Conservation (phyloP, 2,329 filamentous ascomycete species). For the Calonectria ilicicola region DNA sequence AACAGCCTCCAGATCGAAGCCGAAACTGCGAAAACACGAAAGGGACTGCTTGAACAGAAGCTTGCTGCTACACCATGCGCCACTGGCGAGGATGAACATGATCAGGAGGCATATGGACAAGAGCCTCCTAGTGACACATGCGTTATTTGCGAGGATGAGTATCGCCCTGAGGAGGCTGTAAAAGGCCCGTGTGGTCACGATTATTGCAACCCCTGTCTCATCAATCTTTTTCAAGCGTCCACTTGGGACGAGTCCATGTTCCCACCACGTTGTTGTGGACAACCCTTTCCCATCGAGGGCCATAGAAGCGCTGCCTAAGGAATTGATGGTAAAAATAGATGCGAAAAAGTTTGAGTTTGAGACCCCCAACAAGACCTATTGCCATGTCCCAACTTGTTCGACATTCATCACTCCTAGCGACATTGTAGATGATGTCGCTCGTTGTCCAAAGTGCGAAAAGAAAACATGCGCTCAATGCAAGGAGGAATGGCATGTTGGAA, state of each 20-base stretch:
- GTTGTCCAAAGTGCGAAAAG: conserved; percentile 55
- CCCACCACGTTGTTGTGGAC: conserved; percentile 65
- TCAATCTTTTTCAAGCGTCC: conserved; percentile 54
- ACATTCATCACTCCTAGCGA: conserved; percentile 56
- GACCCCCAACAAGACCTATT: conserved; percentile 63
- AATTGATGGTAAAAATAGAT: conserved; percentile 52
- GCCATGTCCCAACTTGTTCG: conserved; percentile 56
- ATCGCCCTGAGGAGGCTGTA: neutral
- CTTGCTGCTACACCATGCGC: neutral
- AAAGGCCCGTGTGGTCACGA: conserved; percentile 55
- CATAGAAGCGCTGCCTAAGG: conserved; percentile 47
- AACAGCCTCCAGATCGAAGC: neutral
- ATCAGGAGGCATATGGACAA: accelerated
- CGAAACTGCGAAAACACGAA: neutral
- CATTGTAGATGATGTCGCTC: conserved; percentile 49
- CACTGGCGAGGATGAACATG: neutral
- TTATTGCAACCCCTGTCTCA: conserved; percentile 65
- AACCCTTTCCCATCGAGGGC: conserved; percentile 52
- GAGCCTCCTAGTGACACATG: neutral
- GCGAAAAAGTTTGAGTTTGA: conserved; percentile 62
- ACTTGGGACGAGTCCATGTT: conserved; percentile 64
- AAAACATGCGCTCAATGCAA: conserved; percentile 67
- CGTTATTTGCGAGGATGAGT: conserved; percentile 8
- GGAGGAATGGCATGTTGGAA: conserved; percentile 52
- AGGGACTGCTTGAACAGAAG: neutral